These are phyloP conservation scores for Luffa acutangula DNA, from an alignment of 306 rosid species.

Conservation along the genomic window DNA sequence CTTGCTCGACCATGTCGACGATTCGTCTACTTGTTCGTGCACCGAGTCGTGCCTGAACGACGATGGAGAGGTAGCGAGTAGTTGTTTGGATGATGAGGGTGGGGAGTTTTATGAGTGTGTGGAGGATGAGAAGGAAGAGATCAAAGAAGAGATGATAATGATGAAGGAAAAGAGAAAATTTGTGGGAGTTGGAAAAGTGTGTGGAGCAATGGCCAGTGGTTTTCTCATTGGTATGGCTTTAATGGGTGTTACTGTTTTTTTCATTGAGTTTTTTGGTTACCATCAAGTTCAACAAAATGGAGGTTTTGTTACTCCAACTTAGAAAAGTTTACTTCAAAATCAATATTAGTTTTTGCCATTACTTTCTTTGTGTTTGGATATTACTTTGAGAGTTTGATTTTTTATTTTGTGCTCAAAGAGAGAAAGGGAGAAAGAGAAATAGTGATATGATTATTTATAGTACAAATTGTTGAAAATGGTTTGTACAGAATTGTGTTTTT, in stretches of 20 bases:
- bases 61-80: neutral
- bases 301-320: slow-evolving; percentile 8
- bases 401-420: neutral
- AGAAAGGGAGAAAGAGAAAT: too few relatives aligned
- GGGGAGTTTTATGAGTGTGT: slow-evolving; percentile 6
- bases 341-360: neutral
- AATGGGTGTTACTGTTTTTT: neutral
- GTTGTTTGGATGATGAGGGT: neutral
- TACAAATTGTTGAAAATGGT: too few relatives aligned
- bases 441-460: neutral
- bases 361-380: neutral
- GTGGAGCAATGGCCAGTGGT: slow-evolving; percentile 7
- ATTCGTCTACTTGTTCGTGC: neutral
- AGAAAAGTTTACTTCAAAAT: neutral
- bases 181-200: neutral
- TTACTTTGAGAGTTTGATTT: neutral
- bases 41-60: slow-evolving; percentile 12
- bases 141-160: neutral
- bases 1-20: neutral
- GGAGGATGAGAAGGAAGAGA: neutral
- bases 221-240: neutral
- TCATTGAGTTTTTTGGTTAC: neutral
- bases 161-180: neutral
- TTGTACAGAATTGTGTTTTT: too few relatives aligned
- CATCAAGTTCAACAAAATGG: neutral